Evolutionary conservation across 2,329 filamentous ascomycete genomes (phyloP).

Genomic region (Exophiala aquamarina): DNA sequence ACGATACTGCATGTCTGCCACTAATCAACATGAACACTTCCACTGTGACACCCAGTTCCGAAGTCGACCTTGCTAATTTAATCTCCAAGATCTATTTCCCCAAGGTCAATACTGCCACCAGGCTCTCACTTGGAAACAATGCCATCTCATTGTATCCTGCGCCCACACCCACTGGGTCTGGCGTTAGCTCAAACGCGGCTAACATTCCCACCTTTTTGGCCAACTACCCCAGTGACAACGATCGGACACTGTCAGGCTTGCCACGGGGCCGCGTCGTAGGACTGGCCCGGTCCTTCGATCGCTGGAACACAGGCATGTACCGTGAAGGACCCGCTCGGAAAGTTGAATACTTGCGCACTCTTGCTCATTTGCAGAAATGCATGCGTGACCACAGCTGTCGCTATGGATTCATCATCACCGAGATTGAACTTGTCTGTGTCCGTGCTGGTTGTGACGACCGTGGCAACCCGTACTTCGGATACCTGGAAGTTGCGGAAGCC

Average conservation of each 20-base stretch:
- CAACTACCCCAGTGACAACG: conserved; percentile 54
- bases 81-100: conserved; percentile 77
- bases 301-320: conserved; percentile 94
- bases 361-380: conserved; percentile 81
- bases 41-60: conserved; percentile 73
- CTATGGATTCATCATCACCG: conserved; percentile 94
- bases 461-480: conserved; percentile 79
- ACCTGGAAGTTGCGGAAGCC: conserved; percentile 69
- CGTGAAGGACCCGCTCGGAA: conserved; percentile 79
- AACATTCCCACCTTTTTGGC: conserved; percentile 53
- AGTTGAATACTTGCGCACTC: conserved; percentile 83
- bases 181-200: conserved; percentile 37
- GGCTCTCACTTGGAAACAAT: conserved; percentile 69
- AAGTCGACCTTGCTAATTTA: conserved; percentile 71
- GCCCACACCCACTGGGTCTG: conserved; percentile 35
- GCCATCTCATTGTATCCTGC: conserved; percentile 49
- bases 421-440: conserved; percentile 90
- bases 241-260: conserved; percentile 48
- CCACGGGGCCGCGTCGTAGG: conserved; percentile 69
- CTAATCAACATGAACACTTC: conserved; percentile 41
- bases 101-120: conserved; percentile 82
- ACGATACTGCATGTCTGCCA: conserved; percentile 63
- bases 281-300: conserved; percentile 86
- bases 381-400: conserved; percentile 93
- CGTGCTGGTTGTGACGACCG: conserved; percentile 69